Evolutionary conservation across 2,329 filamentous ascomycete genomes (phyloP).

Genomic region (Colletotrichum eleusines): DNA sequence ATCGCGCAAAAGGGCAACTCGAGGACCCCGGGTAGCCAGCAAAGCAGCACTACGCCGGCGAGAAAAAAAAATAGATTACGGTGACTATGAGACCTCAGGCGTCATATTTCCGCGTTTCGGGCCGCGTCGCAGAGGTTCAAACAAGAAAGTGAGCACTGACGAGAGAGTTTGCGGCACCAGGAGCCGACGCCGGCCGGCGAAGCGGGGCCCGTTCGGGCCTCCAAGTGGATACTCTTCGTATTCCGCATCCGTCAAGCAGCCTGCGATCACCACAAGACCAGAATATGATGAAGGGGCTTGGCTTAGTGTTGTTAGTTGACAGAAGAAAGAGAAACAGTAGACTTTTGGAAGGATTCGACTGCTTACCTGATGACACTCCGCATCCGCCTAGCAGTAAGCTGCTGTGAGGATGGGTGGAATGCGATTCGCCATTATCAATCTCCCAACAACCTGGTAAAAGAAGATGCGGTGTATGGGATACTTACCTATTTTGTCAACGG

Average conservation of each 20-base stretch:
- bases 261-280: not conserved
- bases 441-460: not conserved
- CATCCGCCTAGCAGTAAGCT: not conserved
- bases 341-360: not conserved
- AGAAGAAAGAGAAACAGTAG: no score
- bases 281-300: not conserved
- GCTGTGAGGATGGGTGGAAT: not conserved
- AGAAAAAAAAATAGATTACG: no score
- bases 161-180: not conserved
- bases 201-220: not conserved
- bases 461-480: no score
- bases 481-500: no score
- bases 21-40: not conserved
- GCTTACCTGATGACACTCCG: not conserved
- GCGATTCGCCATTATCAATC: not conserved
- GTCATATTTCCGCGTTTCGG: no score
- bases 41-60: not conserved
- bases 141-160: not conserved
- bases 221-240: not conserved
- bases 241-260: not conserved
- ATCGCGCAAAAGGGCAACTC: no score
- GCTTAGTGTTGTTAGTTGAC: fast-evolving
- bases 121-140: not conserved
- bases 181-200: not conserved
- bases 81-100: no score